These are phyloP conservation scores for Solanum bulbocastanum DNA, from an alignment of 257 asterid genomes.

Conservation along the genomic window DNA sequence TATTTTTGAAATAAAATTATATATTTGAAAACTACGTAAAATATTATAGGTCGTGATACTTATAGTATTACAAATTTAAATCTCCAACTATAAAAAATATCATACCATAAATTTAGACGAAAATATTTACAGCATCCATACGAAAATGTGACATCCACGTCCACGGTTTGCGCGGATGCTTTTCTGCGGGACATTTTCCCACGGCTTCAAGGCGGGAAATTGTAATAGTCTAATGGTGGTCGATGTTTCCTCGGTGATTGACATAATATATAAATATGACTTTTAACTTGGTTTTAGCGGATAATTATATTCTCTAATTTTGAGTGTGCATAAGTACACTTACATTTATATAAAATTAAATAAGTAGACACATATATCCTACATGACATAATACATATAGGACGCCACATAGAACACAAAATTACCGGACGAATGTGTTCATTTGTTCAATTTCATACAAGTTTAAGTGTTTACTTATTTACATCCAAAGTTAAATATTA, in stretches of 20 bases:
- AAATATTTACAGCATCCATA: background rate
- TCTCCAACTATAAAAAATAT: background rate
- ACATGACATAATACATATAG: too few relatives aligned
- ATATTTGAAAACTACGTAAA: too few relatives aligned
- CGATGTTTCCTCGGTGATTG: background rate
- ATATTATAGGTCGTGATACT: background rate
- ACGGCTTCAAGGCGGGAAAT: background rate
- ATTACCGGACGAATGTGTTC: accelerated
- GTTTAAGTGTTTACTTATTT: too few relatives aligned
- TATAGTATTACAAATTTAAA: too few relatives aligned
- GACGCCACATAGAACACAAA: accelerated
- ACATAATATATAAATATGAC: too few relatives aligned
- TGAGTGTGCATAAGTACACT: too few relatives aligned
- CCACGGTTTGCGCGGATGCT: background rate
- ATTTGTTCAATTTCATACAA: too few relatives aligned
- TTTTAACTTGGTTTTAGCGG: accelerated
- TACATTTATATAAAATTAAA: too few relatives aligned
- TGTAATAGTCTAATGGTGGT: background rate
- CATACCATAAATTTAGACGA: background rate
- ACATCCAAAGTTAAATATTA: too few relatives aligned
- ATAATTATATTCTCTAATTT: accelerated
- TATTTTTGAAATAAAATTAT: too few relatives aligned
- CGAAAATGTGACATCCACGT: background rate
- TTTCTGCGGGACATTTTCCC: background rate
- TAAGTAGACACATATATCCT: too few relatives aligned